A percentile compares a stretch with the other conserved stretches of the same genome.
Evolutionary conservation across 306 rosid genomes (phyloP).

Genomic region (Sicyos baderoa): DNA sequence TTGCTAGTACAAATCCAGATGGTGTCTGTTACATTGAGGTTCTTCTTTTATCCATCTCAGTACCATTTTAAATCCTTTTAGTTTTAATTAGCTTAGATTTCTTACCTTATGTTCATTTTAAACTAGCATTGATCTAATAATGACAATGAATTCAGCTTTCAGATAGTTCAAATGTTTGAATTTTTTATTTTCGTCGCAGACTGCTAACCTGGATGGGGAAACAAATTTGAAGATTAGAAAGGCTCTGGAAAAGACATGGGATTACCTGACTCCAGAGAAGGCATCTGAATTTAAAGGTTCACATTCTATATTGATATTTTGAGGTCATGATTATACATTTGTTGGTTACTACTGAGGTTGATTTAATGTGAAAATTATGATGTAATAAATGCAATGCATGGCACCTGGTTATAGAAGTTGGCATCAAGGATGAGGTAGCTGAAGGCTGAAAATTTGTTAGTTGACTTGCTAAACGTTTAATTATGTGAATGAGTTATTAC

Average conservation of each 20-base stretch:
- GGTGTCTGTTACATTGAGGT: constrained; percentile 97
- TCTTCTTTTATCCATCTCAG: constrained; percentile 15
- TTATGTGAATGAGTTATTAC: not conserved
- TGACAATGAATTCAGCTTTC: constrained; percentile 6
- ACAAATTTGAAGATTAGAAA: constrained; percentile 89
- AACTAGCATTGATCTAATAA: not conserved
- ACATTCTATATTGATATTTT: constrained; percentile 19
- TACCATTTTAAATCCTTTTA: not conserved
- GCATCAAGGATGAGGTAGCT: not conserved
- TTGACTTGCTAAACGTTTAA: not conserved
- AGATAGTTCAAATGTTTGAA: not conserved
- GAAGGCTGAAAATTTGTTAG: not conserved
- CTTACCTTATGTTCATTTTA: not conserved
- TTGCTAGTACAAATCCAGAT: constrained; percentile 76
- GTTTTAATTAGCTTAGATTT: not conserved
- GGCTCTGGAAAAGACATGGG: constrained; percentile 86
- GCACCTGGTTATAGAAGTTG: not conserved
- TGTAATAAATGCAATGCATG: not conserved
- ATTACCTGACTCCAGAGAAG: constrained; percentile 69
- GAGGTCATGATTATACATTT: not conserved
- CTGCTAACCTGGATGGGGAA: constrained; percentile 96
- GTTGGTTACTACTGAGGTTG: not conserved
- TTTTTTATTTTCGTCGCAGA: constrained; percentile 33
- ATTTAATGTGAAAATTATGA: constrained; percentile 11
- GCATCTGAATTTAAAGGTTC: constrained; percentile 84